Base-by-base conservation (phyloP, 805 yeast species). In the Nakazawaea laoshanensis region DNA sequence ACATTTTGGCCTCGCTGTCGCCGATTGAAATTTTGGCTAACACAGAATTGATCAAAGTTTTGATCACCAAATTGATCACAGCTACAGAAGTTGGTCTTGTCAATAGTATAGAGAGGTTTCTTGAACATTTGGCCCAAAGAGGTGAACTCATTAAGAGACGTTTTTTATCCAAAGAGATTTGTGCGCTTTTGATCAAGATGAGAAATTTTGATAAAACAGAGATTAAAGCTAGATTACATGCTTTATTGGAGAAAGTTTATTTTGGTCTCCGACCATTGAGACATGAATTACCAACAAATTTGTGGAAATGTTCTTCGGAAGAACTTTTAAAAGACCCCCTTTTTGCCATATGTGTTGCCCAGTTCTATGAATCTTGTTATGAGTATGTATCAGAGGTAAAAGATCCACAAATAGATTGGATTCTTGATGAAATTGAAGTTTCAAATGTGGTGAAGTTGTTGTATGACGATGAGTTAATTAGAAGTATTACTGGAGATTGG, bases 21-120 rank as follows among this genome's bases (percentile, higher is more conserved):
- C 39, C 39, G 4, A 28, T 31, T 6, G 39, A 36, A 12, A 30
- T 36, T 7, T 24, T 27, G 18, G 31, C 35, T 10, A 36, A 31
- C 27, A 36, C 39, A 4, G 35, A 31, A 4, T 27, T 36, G 30
- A 23, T 36, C 14, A 36, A 36, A 15, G 23, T 27, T 4, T 31
- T 31, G 23, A 19, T 36, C 5, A 4, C 5, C 3, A 36, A 31
- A 18, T 27, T 36, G 27, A 24, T 20, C 21, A 17, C 27, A 7
- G 14, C 9, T 3, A 25, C 19, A 4, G 19, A 29, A 5, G 17
- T 36, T 15, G 9, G 19, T 9, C 13, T 31, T 7, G 32, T 36
- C 15, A 36, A 15, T 19, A 8, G 11, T 5, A 23, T 31, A 4
- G 39, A 36, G 21, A 15, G 10, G 4, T 24, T 36, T n/a, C 14